These are phyloP conservation scores for Ocimum tenuiflorum DNA, from an alignment of 257 asterid genomes.

Conservation along the genomic window DNA sequence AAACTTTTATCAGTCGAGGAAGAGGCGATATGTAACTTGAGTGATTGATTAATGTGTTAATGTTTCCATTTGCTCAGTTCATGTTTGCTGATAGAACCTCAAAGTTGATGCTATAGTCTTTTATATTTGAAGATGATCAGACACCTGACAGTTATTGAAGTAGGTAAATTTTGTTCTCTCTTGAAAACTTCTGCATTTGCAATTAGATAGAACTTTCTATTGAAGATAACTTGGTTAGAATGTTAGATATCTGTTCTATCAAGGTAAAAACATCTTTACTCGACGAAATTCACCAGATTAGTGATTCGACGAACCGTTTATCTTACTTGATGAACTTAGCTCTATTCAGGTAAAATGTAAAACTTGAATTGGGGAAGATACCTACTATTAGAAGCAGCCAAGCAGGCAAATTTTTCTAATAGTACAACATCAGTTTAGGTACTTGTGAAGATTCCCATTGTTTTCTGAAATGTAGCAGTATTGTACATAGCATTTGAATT, in stretches of 20 bases:
- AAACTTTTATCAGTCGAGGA: neutral
- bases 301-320: neutral
- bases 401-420: slow-evolving; percentile 15
- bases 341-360: slow-evolving; percentile 8
- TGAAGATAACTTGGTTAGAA: too few relatives aligned
- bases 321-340: neutral
- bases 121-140: neutral
- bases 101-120: neutral
- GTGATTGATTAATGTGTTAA: neutral
- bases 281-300: neutral
- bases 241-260: neutral
- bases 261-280: neutral
- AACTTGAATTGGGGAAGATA: neutral
- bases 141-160: neutral
- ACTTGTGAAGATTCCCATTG: slow-evolving; percentile 27
- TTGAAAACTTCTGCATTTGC: slow-evolving; percentile 3
- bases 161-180: neutral
- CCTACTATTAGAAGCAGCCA: slow-evolving; percentile 11
- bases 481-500: slow-evolving; percentile 16
- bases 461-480: slow-evolving; percentile 19
- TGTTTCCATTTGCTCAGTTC: neutral
- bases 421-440: slow-evolving; percentile 16
- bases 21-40: neutral
- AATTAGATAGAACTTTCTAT: neutral
- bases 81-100: neutral